phyloP scores from a whole-genome alignment of 768 basidiomycete genomes.

The Pleurotus giganteus region DNA sequence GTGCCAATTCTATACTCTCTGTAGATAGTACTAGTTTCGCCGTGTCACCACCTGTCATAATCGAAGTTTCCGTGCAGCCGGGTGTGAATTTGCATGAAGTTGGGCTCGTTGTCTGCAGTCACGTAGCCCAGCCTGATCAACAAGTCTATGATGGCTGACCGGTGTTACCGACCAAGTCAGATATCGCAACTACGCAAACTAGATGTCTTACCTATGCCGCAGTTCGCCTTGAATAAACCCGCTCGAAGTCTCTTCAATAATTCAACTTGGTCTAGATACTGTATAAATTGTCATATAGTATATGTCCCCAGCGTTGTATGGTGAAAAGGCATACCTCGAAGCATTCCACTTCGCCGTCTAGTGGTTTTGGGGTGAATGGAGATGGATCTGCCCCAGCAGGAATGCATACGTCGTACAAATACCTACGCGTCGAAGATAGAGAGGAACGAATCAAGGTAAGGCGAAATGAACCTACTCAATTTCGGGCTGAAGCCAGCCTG shows the following conservation, averaged over 20 bases:
- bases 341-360: conserved; percentile 92
- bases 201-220: conserved; percentile 64
- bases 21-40: background rate
- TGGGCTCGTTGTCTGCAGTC: conserved; percentile 84
- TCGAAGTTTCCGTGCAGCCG: conserved; percentile 73
- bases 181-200: background rate
- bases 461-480: conserved; percentile 56
- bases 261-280: conserved; percentile 68
- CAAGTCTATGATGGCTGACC: conserved; percentile 85
- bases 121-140: conserved; percentile 83
- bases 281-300: background rate
- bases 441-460: background rate
- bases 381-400: conserved; percentile 48
- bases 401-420: conserved; percentile 79
- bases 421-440: conserved; percentile 41
- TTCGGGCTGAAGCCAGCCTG: conserved; percentile 86
- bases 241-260: conserved; percentile 62
- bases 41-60: conserved; percentile 48
- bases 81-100: conserved; percentile 75
- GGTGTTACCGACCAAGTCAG: background rate
- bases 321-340: conserved; percentile 63
- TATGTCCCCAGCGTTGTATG: background rate
- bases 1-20: background rate
- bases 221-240: conserved; percentile 91
- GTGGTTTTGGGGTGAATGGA: conserved; percentile 63